phyloP scores from a whole-genome alignment of 2,329 filamentous ascomycete species.

The Lomentospora prolificans region DNA sequence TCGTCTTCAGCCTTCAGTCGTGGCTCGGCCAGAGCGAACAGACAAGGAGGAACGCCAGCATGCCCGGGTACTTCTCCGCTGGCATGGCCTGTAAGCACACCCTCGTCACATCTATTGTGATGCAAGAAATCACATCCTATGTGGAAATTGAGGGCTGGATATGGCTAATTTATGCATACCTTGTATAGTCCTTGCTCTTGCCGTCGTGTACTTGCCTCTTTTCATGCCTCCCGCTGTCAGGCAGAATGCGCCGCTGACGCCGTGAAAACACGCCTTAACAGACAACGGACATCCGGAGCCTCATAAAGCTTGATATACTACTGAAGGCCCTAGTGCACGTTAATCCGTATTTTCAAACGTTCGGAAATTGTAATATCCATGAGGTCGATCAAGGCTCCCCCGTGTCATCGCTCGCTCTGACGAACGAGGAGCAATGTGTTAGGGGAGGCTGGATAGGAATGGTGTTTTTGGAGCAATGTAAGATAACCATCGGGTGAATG shows the following conservation, averaged over 20 bases:
- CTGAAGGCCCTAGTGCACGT: background rate
- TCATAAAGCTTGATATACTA: no score
- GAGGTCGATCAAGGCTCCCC: background rate
- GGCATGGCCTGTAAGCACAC: slow-evolving; percentile 62
- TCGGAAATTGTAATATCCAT: background rate
- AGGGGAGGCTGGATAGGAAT: no score
- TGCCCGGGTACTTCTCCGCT: slow-evolving; percentile 62
- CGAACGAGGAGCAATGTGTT: no score
- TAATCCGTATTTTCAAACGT: background rate
- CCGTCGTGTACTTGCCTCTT: slow-evolving; percentile 39
- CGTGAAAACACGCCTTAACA: background rate
- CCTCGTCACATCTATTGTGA: background rate
- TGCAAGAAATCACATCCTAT: background rate
- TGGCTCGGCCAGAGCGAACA: slow-evolving; percentile 70
- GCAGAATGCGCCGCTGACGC: background rate
- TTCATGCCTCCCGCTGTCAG: slow-evolving; percentile 28
- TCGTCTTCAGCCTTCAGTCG: slow-evolving; percentile 64
- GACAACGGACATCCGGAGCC: background rate
- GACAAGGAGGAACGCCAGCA: slow-evolving; percentile 51
- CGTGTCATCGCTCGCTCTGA: no score
- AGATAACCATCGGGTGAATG: no score
- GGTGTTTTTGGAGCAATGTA: no score
- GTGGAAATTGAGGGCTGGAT: background rate
- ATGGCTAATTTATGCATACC: background rate
- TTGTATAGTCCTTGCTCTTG: slow-evolving; percentile 47